Conservation (phyloP, 305 asterid genomes). For the Ajuga reptans region DNA sequence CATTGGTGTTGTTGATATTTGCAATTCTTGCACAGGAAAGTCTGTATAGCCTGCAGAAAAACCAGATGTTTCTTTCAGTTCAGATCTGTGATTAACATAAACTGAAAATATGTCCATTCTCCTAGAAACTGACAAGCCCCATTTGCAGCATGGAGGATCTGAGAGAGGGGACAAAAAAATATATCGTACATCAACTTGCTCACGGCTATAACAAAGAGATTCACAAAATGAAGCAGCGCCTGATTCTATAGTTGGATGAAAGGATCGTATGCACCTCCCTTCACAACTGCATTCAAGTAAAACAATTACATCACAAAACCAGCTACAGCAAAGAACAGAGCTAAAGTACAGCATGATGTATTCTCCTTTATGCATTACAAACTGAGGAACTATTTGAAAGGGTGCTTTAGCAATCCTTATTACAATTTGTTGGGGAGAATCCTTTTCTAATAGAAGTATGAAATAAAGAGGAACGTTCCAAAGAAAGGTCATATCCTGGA, state of each 20-base stretch:
- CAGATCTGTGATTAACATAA: constrained; percentile 11
- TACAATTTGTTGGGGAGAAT: not conserved
- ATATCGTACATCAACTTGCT: constrained; percentile 40
- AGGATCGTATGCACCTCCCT: constrained; percentile 77
- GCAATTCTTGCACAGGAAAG: constrained; percentile 60
- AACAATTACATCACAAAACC: constrained; percentile 13
- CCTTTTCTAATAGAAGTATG: not conserved
- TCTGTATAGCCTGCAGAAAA: constrained; percentile 46
- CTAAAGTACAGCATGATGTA: not conserved
- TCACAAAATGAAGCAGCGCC: constrained; percentile 51
- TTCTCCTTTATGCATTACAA: not conserved
- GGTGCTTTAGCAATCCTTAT: not conserved
- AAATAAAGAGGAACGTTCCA: not conserved
- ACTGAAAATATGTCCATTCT: not conserved
- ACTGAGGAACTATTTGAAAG: not conserved
- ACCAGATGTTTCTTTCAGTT: constrained; percentile 18
- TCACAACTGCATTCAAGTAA: constrained; percentile 49
- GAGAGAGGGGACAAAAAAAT: constrained; percentile 8
- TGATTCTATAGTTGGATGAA: constrained; percentile 58
- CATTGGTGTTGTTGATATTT: constrained; percentile 58
- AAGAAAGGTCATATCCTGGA: not conserved
- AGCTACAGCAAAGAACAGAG: constrained; percentile 7
- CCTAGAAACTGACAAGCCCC: not conserved
- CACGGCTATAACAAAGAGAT: constrained; percentile 50
- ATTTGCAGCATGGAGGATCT: not conserved